Evolutionary conservation across 768 basidiomycete species (phyloP), one percentile per base, ranked within the genome.

Genomic region (Auricularia heimuer): DNA sequence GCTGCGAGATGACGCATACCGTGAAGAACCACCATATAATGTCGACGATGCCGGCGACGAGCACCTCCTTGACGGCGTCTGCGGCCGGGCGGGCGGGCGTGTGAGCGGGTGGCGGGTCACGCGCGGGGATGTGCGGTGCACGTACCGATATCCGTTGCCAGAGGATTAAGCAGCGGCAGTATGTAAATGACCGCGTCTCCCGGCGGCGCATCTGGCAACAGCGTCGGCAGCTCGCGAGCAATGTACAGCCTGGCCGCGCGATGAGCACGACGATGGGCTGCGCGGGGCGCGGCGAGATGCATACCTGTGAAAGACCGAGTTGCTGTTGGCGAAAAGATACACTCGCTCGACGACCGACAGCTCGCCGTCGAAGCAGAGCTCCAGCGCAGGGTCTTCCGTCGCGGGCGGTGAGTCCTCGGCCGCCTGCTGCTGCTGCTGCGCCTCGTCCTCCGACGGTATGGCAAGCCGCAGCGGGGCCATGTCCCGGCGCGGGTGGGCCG

Each of bases 161-260:
- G 83, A 54, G 83, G 83, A 62, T 83, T 88, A 65, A 98, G 82
- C n/a, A 97, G 83, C 1, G 95, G 95, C 21, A 96, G 77, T 65
- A 98, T 92, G 72, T 96, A 98, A 74, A 94, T 90, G 69, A 93
- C 86, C 3, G 93, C 93, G 69, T 98, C 95, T 64, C 85, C 83
- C 3, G 95, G 89, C 18, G 89, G 80, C 62, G 97, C 89, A 60
- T 87, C 78, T 18, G 75, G 72, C 39, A 98, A 82, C 75, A 90
- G 87, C 2, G 84, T 79, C n/a, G 89, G 88, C 42, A 98, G 82
- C 44, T 89, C 85, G 70, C 89, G 88, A 0, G 89, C 85, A 71
- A 98, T 94, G 77, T 88, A 96, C 47, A 91, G 82, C 45, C 92
- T 83, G 70, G 21, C 10, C 14, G 45, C 7, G 47, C 21, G 65